Percentiles rank a stretch among this genome's conserved stretches.
Evolutionary conservation across 2,329 filamentous ascomycete genomes (phyloP).

Genomic region (Chaetomium sp.): DNA sequence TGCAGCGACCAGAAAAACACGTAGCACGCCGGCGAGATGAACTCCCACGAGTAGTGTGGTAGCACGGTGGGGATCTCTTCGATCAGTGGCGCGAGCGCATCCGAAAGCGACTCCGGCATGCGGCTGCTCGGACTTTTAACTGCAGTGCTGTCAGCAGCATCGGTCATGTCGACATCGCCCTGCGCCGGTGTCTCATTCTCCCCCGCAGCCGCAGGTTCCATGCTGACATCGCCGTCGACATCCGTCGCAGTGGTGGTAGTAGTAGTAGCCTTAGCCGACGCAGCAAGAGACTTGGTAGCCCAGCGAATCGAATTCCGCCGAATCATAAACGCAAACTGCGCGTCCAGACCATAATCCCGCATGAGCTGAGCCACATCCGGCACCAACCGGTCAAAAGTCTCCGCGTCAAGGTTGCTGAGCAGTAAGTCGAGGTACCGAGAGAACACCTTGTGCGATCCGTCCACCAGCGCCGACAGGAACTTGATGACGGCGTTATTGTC

Average conservation of each 20-base stretch:
- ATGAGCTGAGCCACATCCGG: constrained; percentile 71
- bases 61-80: constrained; percentile 57
- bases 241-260: constrained; percentile 31
- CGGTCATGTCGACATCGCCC: constrained; percentile 25
- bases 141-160: neutral
- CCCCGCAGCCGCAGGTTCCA: constrained; percentile 32
- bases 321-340: constrained; percentile 78
- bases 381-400: constrained; percentile 72
- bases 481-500: constrained; percentile 78
- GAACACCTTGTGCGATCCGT: constrained; percentile 81
- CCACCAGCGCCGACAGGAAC: constrained; percentile 77
- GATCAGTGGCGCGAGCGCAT: constrained; percentile 68
- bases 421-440: constrained; percentile 86
- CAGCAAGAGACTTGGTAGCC: constrained; percentile 25
- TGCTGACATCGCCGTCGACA: constrained; percentile 52
- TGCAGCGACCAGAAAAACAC: constrained; percentile 89
- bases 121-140: constrained; percentile 25
- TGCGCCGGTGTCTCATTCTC: constrained; percentile 24
- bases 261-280: constrained; percentile 12
- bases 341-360: constrained; percentile 69
- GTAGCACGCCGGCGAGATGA: constrained; percentile 75
- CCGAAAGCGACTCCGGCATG: constrained; percentile 50
- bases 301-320: constrained; percentile 67
- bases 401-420: constrained; percentile 66
- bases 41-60: constrained; percentile 58